Base-by-base conservation (phyloP, 495 filamentous ascomycete species). In the Cairneyella variabilis region DNA sequence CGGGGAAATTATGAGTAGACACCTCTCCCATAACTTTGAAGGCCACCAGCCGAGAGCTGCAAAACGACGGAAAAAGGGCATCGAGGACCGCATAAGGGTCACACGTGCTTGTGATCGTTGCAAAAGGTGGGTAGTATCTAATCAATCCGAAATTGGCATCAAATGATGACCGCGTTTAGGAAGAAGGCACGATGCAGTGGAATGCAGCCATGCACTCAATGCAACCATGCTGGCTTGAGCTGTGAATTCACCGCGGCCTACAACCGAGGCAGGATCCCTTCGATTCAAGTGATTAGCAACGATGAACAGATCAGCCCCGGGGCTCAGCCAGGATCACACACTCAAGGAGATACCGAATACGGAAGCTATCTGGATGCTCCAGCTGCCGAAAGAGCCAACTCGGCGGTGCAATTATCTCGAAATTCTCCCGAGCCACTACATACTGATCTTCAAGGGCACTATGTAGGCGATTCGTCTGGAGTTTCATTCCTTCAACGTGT, bases 391-490 rank as follows among this genome's bases (percentile, higher is more conserved):
- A 20, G 26, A 28, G 20, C 21, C 1, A 18, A 42, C 20, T 54
- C 60, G 62, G 46, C 25, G 57, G 52, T 14, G 60, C 68, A 48
- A 64, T 68, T 47, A 25, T 59, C 53, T 57, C 67, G 53, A 60
- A 68, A 55, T 58, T 75, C 64, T 53, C 68, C 64, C 58, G 64
- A 51, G 64, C 75, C 42, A 43, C 64, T 63, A 56, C 66, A 61
- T 66, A 73, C 66, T 61, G 74, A 59, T 56, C 64, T 58, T 49
- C 54, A 64, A 62, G 72, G 34, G 59, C 75, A 66, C 7, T 48
- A 48, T 36, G 30, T 54, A 7, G 42, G 50, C 22, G 67, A 72
- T 39, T 45, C 43, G n/a, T n/a, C n/a, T n/a, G n/a, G n/a, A n/a
- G n/a, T n/a, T n/a, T n/a, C n/a, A n/a, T n/a, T n/a, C n/a, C n/a